Conservation (phyloP, 129 eudicot species). For the Oenanthe sinensis region DNA sequence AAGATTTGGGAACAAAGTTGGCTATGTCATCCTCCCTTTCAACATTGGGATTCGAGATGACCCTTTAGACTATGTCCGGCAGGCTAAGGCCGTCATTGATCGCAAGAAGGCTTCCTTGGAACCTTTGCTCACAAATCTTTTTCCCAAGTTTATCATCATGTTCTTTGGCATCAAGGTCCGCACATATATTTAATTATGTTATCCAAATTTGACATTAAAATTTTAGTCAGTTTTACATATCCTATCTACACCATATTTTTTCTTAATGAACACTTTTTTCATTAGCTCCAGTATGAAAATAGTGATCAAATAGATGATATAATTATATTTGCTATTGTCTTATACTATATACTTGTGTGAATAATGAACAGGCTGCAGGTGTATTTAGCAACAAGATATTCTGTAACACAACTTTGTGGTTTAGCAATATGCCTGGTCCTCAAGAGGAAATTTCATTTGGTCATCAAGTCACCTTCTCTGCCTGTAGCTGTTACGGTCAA, state of each 20-base stretch:
- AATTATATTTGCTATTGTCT: background rate
- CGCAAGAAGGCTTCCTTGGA: conserved; percentile 3
- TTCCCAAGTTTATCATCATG: background rate
- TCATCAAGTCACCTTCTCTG: background rate
- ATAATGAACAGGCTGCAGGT: background rate
- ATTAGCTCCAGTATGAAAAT: too few species aligned
- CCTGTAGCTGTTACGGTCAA: background rate
- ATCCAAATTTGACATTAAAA: too few species aligned
- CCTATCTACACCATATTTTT: too few species aligned
- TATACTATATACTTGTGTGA: background rate
- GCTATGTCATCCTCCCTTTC: background rate
- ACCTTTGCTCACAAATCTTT: background rate
- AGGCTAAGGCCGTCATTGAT: background rate
- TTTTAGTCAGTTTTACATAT: too few species aligned
- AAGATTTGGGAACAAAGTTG: background rate
- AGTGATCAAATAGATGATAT: too few species aligned
- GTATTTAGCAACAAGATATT: background rate
- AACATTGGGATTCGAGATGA: background rate
- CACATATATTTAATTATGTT: too few species aligned
- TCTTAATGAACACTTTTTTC: too few species aligned
- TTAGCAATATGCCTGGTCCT: conserved; percentile 2
- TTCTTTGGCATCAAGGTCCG: background rate
- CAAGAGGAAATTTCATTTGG: background rate
- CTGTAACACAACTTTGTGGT: background rate
- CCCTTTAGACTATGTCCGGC: background rate